phyloP scores from a whole-genome alignment of 768 basidiomycete genomes.

The Panus rudis region DNA sequence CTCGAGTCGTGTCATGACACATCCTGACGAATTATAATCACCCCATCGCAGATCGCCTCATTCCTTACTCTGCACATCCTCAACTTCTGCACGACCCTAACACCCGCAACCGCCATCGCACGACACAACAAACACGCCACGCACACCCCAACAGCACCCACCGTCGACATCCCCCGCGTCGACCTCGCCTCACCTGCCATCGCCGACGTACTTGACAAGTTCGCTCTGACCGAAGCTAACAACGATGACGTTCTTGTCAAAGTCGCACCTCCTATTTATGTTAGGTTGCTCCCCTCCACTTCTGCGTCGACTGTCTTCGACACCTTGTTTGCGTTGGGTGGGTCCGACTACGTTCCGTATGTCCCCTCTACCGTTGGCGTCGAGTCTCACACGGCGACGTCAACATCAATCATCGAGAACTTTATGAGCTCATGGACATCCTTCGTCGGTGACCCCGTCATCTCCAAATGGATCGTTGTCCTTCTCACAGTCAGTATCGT shows the following conservation, averaged over 20 bases:
- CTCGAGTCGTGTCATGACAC: not conserved
- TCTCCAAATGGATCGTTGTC: constrained; percentile 93
- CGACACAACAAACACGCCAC: constrained; percentile 31
- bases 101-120: constrained; percentile 52
- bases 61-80: constrained; percentile 89
- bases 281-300: constrained; percentile 36
- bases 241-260: constrained; percentile 42
- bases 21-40: too few relatives aligned
- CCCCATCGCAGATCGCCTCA: constrained; percentile 57
- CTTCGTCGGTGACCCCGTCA: constrained; percentile 88
- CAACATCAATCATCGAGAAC: constrained; percentile 44
- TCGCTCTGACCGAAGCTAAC: constrained; percentile 35
- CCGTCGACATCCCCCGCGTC: constrained; percentile 41
- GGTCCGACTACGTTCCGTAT: not conserved
- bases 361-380: not conserved
- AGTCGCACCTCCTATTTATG: constrained; percentile 51
- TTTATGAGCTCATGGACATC: constrained; percentile 89
- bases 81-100: constrained; percentile 89
- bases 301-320: constrained; percentile 3
- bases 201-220: constrained; percentile 46
- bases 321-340: too few relatives aligned
- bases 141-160: constrained; percentile 16
- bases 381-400: constrained; percentile 16
- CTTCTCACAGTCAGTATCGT: constrained; percentile 79
- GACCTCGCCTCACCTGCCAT: constrained; percentile 64